These are phyloP conservation scores for Trypanosoma vivax DNA, from an alignment of 208 protist species.

Conservation along the genomic window DNA sequence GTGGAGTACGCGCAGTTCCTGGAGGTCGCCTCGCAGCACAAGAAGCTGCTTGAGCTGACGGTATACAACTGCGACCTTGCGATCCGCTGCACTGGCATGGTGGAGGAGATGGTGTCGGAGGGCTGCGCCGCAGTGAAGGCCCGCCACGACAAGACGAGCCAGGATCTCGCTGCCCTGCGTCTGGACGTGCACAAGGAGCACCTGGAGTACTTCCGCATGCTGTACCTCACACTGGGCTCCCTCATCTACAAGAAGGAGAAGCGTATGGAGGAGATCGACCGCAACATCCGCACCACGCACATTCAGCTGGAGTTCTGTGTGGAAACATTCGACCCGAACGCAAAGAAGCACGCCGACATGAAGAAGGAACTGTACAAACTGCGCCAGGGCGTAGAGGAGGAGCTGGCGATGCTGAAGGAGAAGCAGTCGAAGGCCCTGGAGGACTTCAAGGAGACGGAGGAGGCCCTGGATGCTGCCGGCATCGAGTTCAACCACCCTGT, in stretches of 20 bases:
- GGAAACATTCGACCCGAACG: conserved; percentile 75
- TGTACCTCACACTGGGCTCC: conserved; percentile 40
- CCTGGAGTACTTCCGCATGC: conserved; percentile 53
- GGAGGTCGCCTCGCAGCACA: conserved; percentile 45
- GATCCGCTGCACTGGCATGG: conserved; percentile 38
- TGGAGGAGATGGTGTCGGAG: conserved; percentile 45
- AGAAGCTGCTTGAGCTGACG: conserved; percentile 47
- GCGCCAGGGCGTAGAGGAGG: conserved; percentile 46
- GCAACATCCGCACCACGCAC: conserved; percentile 66
- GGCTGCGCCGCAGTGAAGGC: conserved; percentile 44
- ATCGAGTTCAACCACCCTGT: conserved; percentile 67
- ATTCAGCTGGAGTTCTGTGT: conserved; percentile 80
- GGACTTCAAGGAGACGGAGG: conserved; percentile 70
- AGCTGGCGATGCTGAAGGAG: conserved; percentile 71
- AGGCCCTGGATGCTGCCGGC: conserved; percentile 59
- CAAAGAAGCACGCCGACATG: conserved; percentile 68
- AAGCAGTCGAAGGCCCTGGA: conserved; percentile 65
- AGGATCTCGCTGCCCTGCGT: conserved; percentile 32
- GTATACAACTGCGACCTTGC: conserved; percentile 52
- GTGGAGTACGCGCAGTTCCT: conserved; percentile 49
- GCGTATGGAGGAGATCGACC: conserved; percentile 69
- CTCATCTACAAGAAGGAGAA: conserved; percentile 54
- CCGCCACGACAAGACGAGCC: conserved; percentile 43
- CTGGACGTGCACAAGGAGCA: conserved; percentile 51
- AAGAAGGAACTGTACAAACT: conserved; percentile 61